These are phyloP conservation scores for Neurospora pannonica DNA, from an alignment of 495 filamentous ascomycete genomes.

Conservation along the genomic window DNA sequence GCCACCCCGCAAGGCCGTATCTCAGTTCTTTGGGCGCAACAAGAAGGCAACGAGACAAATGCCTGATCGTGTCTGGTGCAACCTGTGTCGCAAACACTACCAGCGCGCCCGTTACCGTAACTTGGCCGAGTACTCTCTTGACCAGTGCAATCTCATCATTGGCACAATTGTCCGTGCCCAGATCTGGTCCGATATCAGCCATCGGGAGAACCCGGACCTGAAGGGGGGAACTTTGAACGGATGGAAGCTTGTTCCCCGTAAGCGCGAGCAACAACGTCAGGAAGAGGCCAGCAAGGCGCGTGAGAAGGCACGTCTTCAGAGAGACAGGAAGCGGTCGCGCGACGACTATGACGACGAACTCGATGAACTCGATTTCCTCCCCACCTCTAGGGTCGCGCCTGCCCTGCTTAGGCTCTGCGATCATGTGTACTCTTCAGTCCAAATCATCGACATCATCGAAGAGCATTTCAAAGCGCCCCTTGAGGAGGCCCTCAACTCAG, in stretches of 20 bases:
- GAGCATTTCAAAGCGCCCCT: conserved; percentile 15
- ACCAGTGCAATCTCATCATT: conserved; percentile 51
- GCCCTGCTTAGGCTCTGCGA: conserved; percentile 36
- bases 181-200: conserved; percentile 43
- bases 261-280: conserved; percentile 41
- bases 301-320: conserved; percentile 16
- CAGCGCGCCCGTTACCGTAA: conserved; percentile 64
- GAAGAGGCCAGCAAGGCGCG: conserved; percentile 17
- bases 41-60: conserved; percentile 64
- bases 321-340: conserved; percentile 10
- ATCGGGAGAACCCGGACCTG: conserved; percentile 9
- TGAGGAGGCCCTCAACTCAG: conserved; percentile 12
- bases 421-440: conserved; percentile 25
- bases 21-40: conserved; percentile 84
- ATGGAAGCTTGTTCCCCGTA: conserved; percentile 41
- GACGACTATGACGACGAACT: conserved; percentile 22
- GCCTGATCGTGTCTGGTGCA: conserved; percentile 55
- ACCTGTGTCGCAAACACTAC: conserved; percentile 78
- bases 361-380: conserved; percentile 8
- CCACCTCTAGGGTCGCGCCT: conserved; percentile 22
- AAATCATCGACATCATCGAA: conserved; percentile 28
- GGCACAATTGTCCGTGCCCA: conserved; percentile 50
- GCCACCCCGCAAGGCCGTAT: conserved; percentile 61
- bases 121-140: conserved; percentile 44
- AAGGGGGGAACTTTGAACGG: conserved; percentile 17